These are phyloP conservation scores for Lasiodiplodia sp. DNA, from an alignment of 2,329 filamentous ascomycete genomes.

Conservation along the genomic window DNA sequence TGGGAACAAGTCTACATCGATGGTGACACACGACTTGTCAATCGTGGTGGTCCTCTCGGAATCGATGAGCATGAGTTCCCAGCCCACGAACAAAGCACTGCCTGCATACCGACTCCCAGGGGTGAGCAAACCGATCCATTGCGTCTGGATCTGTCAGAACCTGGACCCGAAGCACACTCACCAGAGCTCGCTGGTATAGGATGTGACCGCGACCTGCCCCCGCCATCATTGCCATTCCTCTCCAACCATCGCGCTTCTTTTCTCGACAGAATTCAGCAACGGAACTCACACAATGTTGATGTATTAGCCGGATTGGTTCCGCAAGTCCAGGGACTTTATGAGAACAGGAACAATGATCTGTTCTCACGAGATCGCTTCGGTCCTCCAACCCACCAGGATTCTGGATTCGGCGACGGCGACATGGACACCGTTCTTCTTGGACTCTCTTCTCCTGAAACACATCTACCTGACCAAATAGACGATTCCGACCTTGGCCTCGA, in stretches of 20 bases:
- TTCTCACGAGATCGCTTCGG: constrained; percentile 31
- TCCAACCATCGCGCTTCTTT: constrained; percentile 40
- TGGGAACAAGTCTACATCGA: constrained; percentile 51
- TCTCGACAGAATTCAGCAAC: constrained; percentile 42
- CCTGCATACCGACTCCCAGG: constrained; percentile 45
- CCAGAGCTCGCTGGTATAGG: constrained; percentile 10
- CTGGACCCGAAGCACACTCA: constrained; percentile 10
- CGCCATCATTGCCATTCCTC: constrained; percentile 5
- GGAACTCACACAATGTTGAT: constrained; percentile 34
- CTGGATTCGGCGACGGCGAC: constrained; percentile 43
- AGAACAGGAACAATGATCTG: constrained; percentile 9
- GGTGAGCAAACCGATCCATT: constrained; percentile 42
- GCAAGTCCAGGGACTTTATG: constrained; percentile 39
- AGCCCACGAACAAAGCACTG: constrained; percentile 42
- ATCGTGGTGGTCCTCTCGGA: constrained; percentile 38
- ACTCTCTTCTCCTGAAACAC: neutral
- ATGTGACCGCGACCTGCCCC: neutral
- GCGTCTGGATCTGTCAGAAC: neutral
- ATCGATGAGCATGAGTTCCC: constrained; percentile 44
- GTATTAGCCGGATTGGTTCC: constrained; percentile 28
- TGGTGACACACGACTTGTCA: constrained; percentile 47
- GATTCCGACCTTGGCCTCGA: constrained; percentile 10
- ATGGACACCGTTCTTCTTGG: constrained; percentile 8
- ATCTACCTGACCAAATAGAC: neutral
- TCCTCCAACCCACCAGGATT: constrained; percentile 45